Evolutionary conservation across 2,329 filamentous ascomycete species (phyloP).

Genomic region (Fusarium musae): DNA sequence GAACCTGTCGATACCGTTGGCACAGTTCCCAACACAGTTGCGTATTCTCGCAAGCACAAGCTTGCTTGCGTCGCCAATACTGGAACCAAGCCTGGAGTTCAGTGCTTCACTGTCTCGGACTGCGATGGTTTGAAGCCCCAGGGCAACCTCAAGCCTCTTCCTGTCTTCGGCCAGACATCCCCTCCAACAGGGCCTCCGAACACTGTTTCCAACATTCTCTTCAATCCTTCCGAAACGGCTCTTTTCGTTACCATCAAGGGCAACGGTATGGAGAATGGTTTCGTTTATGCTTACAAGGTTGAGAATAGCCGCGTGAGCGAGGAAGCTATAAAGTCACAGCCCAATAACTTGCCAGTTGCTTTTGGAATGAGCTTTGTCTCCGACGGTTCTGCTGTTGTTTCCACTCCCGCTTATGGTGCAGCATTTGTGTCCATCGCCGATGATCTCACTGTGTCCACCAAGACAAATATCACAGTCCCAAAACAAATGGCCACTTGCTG

Average conservation of each 20-base stretch:
- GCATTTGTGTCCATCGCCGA: background rate
- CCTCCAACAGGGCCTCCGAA: background rate
- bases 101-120: conserved; percentile 1
- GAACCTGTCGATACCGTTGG: background rate
- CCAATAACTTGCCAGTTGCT: conserved; percentile 1
- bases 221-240: conserved; percentile 8
- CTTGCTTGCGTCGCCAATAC: conserved; percentile 11
- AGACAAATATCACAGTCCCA: background rate
- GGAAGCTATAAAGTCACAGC: background rate
- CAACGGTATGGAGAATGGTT: background rate
- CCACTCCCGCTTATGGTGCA: conserved; percentile 10
- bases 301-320: background rate
- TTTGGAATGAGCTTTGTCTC: background rate
- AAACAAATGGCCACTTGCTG: background rate
- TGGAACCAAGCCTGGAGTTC: conserved; percentile 3
- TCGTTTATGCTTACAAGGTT: background rate
- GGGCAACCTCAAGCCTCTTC: background rate
- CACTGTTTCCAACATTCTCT: conserved; percentile 5
- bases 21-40: conserved; percentile 2
- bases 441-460: background rate
- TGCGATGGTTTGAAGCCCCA: background rate
- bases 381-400: background rate
- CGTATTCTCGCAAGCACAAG: conserved; percentile 7
- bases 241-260: conserved; percentile 9
- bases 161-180: background rate